phyloP scores from a whole-genome alignment of 2,329 filamentous ascomycete species.

The Pseudogymnoascus sp. region DNA sequence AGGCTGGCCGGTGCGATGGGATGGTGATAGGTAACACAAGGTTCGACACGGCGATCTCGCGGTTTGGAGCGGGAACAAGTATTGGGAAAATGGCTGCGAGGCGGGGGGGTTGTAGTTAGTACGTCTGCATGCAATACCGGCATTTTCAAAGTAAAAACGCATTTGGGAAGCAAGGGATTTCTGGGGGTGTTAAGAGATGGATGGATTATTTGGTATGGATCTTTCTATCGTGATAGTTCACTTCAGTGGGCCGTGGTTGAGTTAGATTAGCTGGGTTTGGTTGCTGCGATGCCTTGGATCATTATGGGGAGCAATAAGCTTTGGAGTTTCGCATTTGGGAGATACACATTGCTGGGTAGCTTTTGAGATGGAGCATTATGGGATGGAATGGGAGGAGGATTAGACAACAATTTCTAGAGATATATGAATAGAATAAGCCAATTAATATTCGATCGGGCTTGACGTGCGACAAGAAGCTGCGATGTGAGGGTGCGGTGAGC shows the following conservation, averaged over 20 bases:
- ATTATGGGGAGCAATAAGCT: neutral
- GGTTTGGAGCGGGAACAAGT: neutral
- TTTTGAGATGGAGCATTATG: neutral
- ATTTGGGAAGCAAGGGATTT: neutral
- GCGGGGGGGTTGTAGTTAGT: neutral
- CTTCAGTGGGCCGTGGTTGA: neutral
- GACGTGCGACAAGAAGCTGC: neutral
- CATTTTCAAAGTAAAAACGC: neutral
- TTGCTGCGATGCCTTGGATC: neutral
- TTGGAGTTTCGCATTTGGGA: neutral
- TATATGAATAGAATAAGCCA: slow-evolving; percentile 6
- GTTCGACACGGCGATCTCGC: neutral
- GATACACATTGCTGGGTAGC: neutral
- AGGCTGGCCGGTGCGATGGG: neutral
- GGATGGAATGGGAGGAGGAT: slow-evolving; percentile 4
- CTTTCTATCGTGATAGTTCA: neutral
- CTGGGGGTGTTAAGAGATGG: neutral
- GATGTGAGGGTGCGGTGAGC: neutral
- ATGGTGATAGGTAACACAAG: neutral
- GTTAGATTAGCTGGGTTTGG: neutral
- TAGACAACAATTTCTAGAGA: slow-evolving; percentile 1
- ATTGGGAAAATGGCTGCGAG: neutral
- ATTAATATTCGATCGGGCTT: neutral
- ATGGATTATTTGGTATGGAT: neutral
- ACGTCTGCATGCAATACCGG: slow-evolving; percentile 1